Percentiles rank a stretch among this genome's conserved stretches.
Evolutionary conservation across 1,284 basidiomycete genomes (phyloP).

Genomic region (Athelia psychrophila): DNA sequence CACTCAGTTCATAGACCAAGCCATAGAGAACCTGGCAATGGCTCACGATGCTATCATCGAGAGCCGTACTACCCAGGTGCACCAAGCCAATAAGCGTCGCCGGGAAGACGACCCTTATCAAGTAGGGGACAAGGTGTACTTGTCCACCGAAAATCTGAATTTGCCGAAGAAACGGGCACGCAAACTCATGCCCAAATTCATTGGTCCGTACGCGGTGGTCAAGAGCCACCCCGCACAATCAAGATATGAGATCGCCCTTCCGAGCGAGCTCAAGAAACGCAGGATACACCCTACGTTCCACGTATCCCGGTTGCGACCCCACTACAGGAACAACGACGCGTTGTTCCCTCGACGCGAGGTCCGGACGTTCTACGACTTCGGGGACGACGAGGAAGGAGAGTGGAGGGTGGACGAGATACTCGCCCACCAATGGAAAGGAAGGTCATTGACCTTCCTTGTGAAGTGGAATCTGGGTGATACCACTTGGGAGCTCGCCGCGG

Average conservation of each 20-base stretch:
- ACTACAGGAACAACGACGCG: conserved; percentile 7
- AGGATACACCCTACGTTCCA: conserved; percentile 11
- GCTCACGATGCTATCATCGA: conserved; percentile 24
- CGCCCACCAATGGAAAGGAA: conserved; percentile 2
- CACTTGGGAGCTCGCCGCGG: conserved; percentile 5
- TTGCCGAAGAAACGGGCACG: conserved; percentile 9
- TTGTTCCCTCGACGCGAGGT: conserved; percentile 4
- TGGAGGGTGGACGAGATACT: conserved; percentile 5
- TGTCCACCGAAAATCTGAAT: conserved; percentile 14
- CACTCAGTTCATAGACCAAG: conserved; percentile 10
- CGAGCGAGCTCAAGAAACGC: conserved; percentile 3
- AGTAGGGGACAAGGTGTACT: conserved; percentile 15
- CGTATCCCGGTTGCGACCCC: conserved; percentile 4
- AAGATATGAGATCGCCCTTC: conserved; percentile 7
- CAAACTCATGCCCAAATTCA: conserved; percentile 10
- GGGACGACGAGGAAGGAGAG: conserved; percentile 4
- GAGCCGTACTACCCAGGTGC: conserved; percentile 9
- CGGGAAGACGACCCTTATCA: conserved; percentile 2
- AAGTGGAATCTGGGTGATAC: conserved; percentile 4
- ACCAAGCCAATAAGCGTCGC: conserved; percentile 15
- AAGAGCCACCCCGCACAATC: background rate
- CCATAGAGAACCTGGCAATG: conserved; percentile 4
- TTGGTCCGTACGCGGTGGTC: conserved; percentile 9
- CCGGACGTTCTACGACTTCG: conserved; percentile 6
- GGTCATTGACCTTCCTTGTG: conserved; percentile 2